Conservation (phyloP, 768 basidiomycete species). For the Pholiota conissans region DNA sequence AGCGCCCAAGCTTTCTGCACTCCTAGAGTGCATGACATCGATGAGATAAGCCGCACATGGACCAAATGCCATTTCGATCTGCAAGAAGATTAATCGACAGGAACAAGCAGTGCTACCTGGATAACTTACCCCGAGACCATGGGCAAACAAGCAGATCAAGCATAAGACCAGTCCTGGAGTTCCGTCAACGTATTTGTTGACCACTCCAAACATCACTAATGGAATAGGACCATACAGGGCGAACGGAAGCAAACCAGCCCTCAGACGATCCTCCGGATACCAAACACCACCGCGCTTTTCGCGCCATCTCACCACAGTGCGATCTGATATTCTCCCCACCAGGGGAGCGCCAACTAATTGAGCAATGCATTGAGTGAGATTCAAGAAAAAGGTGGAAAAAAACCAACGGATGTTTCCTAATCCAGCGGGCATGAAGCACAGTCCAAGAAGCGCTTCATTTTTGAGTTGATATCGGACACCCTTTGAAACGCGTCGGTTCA, state of each 20-base stretch:
- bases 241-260: constrained; percentile 47
- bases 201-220: constrained; percentile 45
- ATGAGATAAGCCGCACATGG: constrained; percentile 58
- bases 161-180: constrained; percentile 48
- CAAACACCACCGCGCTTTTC: constrained; percentile 51
- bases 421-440: constrained; percentile 61
- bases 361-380: neutral
- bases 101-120: too few relatives aligned
- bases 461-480: constrained; percentile 55
- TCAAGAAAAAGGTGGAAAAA: neutral
- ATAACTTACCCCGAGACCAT: constrained; percentile 56
- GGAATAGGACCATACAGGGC: constrained; percentile 54
- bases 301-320: constrained; percentile 46
- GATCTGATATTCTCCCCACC: constrained; percentile 48
- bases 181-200: constrained; percentile 52
- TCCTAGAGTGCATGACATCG: constrained; percentile 58
- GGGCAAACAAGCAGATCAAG: constrained; percentile 58
- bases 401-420: constrained; percentile 57
- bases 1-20: constrained; percentile 66
- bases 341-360: constrained; percentile 15
- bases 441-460: constrained; percentile 58
- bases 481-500: too few relatives aligned
- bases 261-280: constrained; percentile 71
- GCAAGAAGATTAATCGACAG: neutral
- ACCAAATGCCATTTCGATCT: constrained; percentile 59